A percentile compares a stretch with the other conserved stretches of the same genome.
These are phyloP conservation scores for Yarrowia sp. DNA, from an alignment of 805 yeast species.

Conservation along the genomic window DNA sequence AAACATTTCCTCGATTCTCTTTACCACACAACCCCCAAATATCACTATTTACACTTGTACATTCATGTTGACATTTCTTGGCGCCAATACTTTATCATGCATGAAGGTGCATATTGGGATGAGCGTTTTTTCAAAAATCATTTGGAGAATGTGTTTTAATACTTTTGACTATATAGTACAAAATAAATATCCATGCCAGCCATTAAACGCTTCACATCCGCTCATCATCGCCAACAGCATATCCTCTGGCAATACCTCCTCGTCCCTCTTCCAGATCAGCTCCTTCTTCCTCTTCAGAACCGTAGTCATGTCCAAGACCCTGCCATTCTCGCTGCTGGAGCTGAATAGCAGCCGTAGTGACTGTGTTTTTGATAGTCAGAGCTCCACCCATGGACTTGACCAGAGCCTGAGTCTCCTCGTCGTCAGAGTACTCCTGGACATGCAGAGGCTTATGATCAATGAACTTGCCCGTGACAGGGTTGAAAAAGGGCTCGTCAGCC, in stretches of 20 bases:
- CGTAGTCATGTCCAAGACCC: constrained; percentile 85
- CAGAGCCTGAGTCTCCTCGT: constrained; percentile 34
- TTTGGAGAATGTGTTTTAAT: too few species aligned
- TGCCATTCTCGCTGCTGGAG: constrained; percentile 72
- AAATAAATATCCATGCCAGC: constrained; percentile 3
- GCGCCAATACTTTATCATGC: constrained; percentile 13
- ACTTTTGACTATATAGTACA: neutral
- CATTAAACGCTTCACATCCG: neutral
- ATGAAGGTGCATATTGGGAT: constrained; percentile 6
- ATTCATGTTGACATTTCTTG: neutral
- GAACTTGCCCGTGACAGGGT: constrained; percentile 80
- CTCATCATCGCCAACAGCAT: constrained; percentile 36
- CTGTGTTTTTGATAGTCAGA: constrained; percentile 68
- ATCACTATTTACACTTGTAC: neutral
- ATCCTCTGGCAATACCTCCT: constrained; percentile 87
- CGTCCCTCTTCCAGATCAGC: constrained; percentile 80
- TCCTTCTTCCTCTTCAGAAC: constrained; percentile 51
- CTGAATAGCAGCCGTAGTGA: constrained; percentile 83
- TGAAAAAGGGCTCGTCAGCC: constrained; percentile 64
- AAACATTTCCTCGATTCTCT: too few species aligned
- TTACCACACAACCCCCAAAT: too few species aligned
- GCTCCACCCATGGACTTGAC: constrained; percentile 53
- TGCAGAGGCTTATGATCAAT: constrained; percentile 60
- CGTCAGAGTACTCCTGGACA: constrained; percentile 47
- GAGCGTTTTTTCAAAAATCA: constrained; percentile 12